A percentile compares a stretch with the other conserved stretches of the same genome.
Conservation (phyloP, 495 filamentous ascomycete species). For the Penicillium atrosanguineum region DNA sequence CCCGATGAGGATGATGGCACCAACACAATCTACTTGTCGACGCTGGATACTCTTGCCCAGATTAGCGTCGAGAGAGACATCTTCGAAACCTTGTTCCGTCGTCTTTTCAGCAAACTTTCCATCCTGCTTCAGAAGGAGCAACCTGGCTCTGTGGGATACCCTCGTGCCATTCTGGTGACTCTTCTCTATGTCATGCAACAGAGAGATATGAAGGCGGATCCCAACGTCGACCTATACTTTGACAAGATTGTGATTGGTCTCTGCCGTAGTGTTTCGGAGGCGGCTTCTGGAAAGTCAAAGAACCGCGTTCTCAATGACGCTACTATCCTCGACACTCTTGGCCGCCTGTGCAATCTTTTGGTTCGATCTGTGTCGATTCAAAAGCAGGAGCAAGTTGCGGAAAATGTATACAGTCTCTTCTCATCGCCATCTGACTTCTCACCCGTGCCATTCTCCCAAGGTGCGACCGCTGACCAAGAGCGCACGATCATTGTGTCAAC, state of each 20-base stretch:
- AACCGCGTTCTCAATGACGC: slow-evolving; percentile 51
- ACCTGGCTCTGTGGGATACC: slow-evolving; percentile 48
- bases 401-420: slow-evolving; percentile 59
- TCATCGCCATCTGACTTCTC: slow-evolving; percentile 29
- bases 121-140: slow-evolving; percentile 55
- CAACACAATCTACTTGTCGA: slow-evolving; percentile 49
- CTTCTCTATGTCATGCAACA: slow-evolving; percentile 63
- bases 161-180: slow-evolving; percentile 59
- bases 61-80: slow-evolving; percentile 62
- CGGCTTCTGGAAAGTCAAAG: slow-evolving; percentile 37
- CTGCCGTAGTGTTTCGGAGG: slow-evolving; percentile 42
- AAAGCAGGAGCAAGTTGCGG: slow-evolving; percentile 54
- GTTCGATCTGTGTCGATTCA: slow-evolving; percentile 50
- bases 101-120: slow-evolving; percentile 65
- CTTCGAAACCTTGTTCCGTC: slow-evolving; percentile 66
- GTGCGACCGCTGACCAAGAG: slow-evolving; percentile 32
- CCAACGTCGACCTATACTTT: slow-evolving; percentile 56
- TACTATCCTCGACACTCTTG: slow-evolving; percentile 58
- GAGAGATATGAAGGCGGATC: slow-evolving; percentile 46
- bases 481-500: slow-evolving; percentile 60
- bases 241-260: slow-evolving; percentile 57
- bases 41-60: slow-evolving; percentile 66
- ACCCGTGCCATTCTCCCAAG: slow-evolving; percentile 40
- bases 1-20: slow-evolving; percentile 55
- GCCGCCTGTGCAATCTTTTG: slow-evolving; percentile 61